Percentiles rank a stretch among this genome's conserved stretches.
These are phyloP conservation scores for Pseudocercospora pini-densiflorae DNA, from an alignment of 2,329 filamentous ascomycete genomes.

Conservation along the genomic window DNA sequence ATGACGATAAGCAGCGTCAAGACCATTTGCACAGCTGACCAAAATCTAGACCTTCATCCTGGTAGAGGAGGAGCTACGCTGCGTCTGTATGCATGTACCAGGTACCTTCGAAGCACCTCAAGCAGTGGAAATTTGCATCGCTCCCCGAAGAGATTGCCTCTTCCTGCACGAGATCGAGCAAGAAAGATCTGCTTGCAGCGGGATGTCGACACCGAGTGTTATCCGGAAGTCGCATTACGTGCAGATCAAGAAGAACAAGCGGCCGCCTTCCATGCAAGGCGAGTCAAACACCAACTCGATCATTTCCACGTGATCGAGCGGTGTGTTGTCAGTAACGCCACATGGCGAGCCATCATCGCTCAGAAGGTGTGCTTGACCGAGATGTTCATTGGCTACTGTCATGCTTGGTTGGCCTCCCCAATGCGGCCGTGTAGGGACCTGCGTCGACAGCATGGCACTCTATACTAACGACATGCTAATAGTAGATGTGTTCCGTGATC, in stretches of 20 bases:
- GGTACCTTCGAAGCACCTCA: neutral
- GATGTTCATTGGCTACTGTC: neutral
- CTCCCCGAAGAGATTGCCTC: neutral
- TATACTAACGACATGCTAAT: neutral
- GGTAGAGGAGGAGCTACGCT: neutral
- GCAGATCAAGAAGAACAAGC: neutral
- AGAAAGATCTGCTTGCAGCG: neutral
- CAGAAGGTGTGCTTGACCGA: neutral
- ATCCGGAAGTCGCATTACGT: neutral
- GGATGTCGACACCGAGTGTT: neutral
- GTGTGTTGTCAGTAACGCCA: neutral
- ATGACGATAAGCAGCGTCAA: conserved; percentile 1
- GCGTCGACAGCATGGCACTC: neutral
- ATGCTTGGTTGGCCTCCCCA: neutral
- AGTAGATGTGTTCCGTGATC: neutral
- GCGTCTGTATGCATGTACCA: neutral
- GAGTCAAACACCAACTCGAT: neutral
- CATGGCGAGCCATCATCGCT: neutral
- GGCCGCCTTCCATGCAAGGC: neutral
- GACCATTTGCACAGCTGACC: neutral
- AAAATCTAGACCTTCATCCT: neutral
- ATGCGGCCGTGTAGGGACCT: neutral
- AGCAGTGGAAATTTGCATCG: neutral
- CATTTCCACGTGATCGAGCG: neutral
- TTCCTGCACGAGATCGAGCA: neutral